Evolutionary conservation across 139 green algal genomes (phyloP), one percentile per base, ranked within the genome.

Genomic region (Chlamydomonas eustigma): DNA sequence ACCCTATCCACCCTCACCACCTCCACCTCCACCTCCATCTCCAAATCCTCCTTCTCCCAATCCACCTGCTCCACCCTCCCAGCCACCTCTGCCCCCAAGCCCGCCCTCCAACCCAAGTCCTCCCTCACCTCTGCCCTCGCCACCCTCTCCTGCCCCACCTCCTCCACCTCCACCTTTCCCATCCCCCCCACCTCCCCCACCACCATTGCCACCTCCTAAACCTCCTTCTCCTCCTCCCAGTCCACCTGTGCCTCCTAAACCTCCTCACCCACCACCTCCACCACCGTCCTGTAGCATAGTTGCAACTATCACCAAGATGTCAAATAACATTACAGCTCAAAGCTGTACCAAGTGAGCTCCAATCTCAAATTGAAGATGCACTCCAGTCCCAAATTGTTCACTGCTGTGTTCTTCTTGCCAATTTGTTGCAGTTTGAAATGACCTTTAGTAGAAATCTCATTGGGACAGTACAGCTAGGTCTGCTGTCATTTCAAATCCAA

Each of bases 1-100:
- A 76, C 70, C 70, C 37, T 37, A 38, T 39, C 77, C 24, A 73
- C 5, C 52, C 64, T 33, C 1, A 68, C 31, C 4, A 77, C 37
- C 52, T 67, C 70, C 77, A 31, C 58, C 25, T 69, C 52, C 28
- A 51, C 76, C 24, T 6, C 30, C 32, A 5, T 69, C 58, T n/a
- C 30, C 65, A 73, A 3, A 51, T 2, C 1, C 5, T 6, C 51
- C 52, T 39, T 36, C 67, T 37, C 31, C 37, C 37, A n/a, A n/a
- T n/a, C 67, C 66, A 2, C 50, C n/a, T 8, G 28, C 50, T 3
- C 63, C 25, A 22, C 28, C 25, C 32, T 8, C 6, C 28, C 63
- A 22, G 18, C 25, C 63, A 8, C 25, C 25, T 37, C 25, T 6
- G 63, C 63, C 8, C 0, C 22, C 31, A 12, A 22, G 37, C 5